Percentiles rank a stretch among this genome's conserved stretches.
Evolutionary conservation across 106 monocot genomes (phyloP).

Genomic region (Amphibolis antarctica): DNA sequence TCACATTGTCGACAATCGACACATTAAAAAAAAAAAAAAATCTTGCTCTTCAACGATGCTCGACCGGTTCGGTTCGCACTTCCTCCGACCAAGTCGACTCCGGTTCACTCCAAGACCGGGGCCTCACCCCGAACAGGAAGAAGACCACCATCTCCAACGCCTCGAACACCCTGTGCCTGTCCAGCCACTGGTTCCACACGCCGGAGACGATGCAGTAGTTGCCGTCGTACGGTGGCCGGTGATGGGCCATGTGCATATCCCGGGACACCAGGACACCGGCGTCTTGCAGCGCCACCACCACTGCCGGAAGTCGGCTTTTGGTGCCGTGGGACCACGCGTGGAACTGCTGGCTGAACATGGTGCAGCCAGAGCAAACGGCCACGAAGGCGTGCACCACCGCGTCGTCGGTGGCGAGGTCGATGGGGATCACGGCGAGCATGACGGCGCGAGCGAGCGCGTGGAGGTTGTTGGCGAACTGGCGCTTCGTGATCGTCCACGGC

Average conservation of each 20-base stretch:
- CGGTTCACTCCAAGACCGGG: slow-evolving; percentile 66
- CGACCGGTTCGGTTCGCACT: background rate
- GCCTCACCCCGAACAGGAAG: slow-evolving; percentile 54
- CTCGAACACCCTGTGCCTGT: slow-evolving; percentile 51
- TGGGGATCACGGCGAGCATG: slow-evolving; percentile 23
- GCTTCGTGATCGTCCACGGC: slow-evolving; percentile 56
- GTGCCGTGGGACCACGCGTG: slow-evolving; percentile 74
- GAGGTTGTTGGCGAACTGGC: slow-evolving; percentile 61
- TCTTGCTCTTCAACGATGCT: background rate
- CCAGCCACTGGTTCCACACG: slow-evolving; percentile 53
- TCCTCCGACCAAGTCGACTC: slow-evolving; percentile 41
- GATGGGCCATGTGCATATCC: slow-evolving; percentile 49
- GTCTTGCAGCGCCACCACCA: slow-evolving; percentile 55
- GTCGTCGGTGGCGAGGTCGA: slow-evolving; percentile 18
- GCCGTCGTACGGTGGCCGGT: slow-evolving; percentile 50
- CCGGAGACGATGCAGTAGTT: slow-evolving; percentile 96
- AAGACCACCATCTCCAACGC: slow-evolving; percentile 63
- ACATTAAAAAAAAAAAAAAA: background rate
- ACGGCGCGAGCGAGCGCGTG: slow-evolving; percentile 46
- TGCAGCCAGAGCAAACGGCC: slow-evolving; percentile 32
- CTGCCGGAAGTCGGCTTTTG: slow-evolving; percentile 38
- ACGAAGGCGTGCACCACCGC: slow-evolving; percentile 48
- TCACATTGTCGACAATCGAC: background rate
- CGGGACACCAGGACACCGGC: slow-evolving; percentile 58
- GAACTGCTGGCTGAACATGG: slow-evolving; percentile 85